Base-by-base conservation (phyloP, 176 grass and related monocot species). In the Juncus effusus region DNA sequence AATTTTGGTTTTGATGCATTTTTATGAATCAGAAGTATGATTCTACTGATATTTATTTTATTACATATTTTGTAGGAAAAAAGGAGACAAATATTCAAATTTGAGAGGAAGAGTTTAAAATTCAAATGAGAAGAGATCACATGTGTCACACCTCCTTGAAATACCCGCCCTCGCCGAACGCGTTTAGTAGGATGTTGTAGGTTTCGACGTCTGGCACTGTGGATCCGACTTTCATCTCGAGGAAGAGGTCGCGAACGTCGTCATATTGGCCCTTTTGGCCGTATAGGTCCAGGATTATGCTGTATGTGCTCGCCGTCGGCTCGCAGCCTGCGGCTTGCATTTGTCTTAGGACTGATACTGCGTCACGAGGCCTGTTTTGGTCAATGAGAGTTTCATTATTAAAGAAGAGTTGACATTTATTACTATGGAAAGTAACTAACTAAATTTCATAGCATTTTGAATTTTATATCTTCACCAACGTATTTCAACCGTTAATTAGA, bases 91-190 rank as follows among this genome's bases (percentile, higher is more conserved):
- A 28, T 28, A 28, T 28, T 28, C 19, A 28, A 28, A 28, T 28
- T 28, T 28, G 19, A 28, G 19, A 28, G 1, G 19, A 28, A 28
- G 19, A 28, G 19, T 28, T 28, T 28, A 28, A 28, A 28, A 28
- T 28, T 28, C 19, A 28, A 1, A 28, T 28, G 19, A 28, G 19
- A 28, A 28, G 19, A 28, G 19, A 28, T 28, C 19, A 28, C 19
- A 28, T 28, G 19, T 28, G 19, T 28, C 19, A 28, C 19, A 28
- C 19, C 72, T 96, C 93, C 77, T 86, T 84, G 81, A 97, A 97
- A 79, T 91, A 97, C 0, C 93, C 93, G 7, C 93, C 93, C 42
- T 97, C 87, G 3, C 85, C 88, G 12, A 89, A 91, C 6, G 90
- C 87, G 58, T 57, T 73, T 56, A 97, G 78, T 55, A 97, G 81